Evolutionary conservation across 805 yeast genomes (phyloP), one percentile per base, ranked within the genome.

Genomic region (Middelhovenomyces tepae): DNA sequence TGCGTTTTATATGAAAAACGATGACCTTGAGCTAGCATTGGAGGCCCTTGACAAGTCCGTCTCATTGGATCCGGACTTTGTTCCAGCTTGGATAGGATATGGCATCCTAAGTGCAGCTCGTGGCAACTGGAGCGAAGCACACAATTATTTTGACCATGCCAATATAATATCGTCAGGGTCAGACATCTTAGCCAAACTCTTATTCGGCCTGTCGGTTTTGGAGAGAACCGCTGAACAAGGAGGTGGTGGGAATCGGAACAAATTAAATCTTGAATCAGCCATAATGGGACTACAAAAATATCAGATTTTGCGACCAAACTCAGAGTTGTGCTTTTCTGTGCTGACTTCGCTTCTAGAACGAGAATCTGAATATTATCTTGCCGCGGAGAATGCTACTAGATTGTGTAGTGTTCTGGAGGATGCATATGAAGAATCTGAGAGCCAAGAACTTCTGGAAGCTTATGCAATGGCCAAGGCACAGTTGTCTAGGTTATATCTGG

Each of bases 1-100:
- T 0, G 69, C 81, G 5, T 60, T 91, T 22, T 87, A 82, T 44
- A 57, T 89, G 37, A 64, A 71, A 19, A 65, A 69, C 36, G 75
- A 75, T 2, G 97, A 89, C 51, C 45, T 64, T 5, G 78, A 69
- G 22, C 67, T 91, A 25, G 91, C 97, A 0, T 65, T 67, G 27
- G 77, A 78, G 39, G 76, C 93, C 0, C 75, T 81, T 38, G 59
- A 65, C 24, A 70, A 84, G 41, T 79, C 91, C 0, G 89, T 82
- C 45, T 75, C 94, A 14, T 61, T 84, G 8, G 78, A 87, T 2
- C 96, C 98, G 2, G 80, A 76, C 34, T 69, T 67, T 32, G 64
- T 82, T 0, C 64, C 63, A 4, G 72, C 95, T 0, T 91, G 97
- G 97, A 53, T 82, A 20, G 95, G 95, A 1, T 75, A 78, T 47